Conservation (phyloP, 2,329 filamentous ascomycete species). For the Xylaria sp. region DNA sequence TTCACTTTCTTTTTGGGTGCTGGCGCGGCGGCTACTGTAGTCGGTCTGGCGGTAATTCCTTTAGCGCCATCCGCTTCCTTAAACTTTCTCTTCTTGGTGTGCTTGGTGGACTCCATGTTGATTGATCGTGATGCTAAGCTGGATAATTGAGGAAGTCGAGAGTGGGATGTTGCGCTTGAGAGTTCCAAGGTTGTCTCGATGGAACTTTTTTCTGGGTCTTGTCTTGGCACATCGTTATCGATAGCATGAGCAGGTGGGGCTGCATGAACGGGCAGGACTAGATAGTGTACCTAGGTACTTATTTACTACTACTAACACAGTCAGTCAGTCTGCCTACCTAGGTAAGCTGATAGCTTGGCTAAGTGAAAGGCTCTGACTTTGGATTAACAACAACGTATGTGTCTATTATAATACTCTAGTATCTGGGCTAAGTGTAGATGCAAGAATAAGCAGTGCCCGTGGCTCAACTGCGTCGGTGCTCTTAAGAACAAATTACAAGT, state of each 20-base stretch:
- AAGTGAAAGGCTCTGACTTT: neutral
- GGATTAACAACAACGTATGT: neutral
- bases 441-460: constrained; percentile 3
- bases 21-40: constrained; percentile 38
- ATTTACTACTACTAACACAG: no score
- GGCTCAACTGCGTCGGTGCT: neutral
- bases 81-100: constrained; percentile 52
- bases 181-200: neutral
- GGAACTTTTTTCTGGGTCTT: constrained; percentile 26
- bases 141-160: neutral
- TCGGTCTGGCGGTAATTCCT: constrained; percentile 37
- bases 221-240: constrained; percentile 12
- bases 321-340: no score
- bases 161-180: constrained; percentile 10
- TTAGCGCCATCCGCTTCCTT: constrained; percentile 42
- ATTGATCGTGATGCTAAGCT: neutral
- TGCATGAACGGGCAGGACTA: neutral
- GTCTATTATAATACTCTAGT: constrained; percentile 13
- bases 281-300: no score
- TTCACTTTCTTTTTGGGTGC: constrained; percentile 54
- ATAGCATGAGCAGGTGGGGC: constrained; percentile 10
- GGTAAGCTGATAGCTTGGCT: neutral
- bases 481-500: constrained; percentile 28
- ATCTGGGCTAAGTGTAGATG: constrained; percentile 17
- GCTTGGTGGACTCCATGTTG: constrained; percentile 39